Percentiles rank a stretch among this genome's conserved stretches.
These are phyloP conservation scores for Ophiognomonia clavigignenti-juglandacearum DNA, from an alignment of 2,329 filamentous ascomycete species.

Conservation along the genomic window DNA sequence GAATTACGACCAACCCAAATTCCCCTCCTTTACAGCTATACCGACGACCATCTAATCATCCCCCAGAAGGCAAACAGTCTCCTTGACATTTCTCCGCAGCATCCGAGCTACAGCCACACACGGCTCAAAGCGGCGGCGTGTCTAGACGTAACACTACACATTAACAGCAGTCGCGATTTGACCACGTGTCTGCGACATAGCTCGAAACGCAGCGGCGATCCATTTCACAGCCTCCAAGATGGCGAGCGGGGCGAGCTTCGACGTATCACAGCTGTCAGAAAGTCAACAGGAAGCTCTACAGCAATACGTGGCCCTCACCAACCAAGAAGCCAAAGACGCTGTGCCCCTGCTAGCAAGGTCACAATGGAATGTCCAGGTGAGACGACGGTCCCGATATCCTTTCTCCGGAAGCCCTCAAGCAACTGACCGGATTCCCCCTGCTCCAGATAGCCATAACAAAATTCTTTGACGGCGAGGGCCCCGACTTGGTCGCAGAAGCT, in stretches of 20 bases:
- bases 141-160: no score
- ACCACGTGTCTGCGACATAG: neutral
- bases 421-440: neutral
- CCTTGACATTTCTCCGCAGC: no score
- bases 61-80: no score
- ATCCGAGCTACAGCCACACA: no score
- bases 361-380: slow-evolving; percentile 92
- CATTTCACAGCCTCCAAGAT: slow-evolving; percentile 26
- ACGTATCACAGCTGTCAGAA: slow-evolving; percentile 66
- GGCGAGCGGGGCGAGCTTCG: slow-evolving; percentile 42
- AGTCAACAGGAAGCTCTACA: slow-evolving; percentile 80
- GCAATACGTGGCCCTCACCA: slow-evolving; percentile 83
- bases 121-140: no score
- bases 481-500: slow-evolving; percentile 76
- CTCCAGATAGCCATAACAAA: slow-evolving; percentile 86
- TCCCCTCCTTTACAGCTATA: no score
- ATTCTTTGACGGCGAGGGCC: slow-evolving; percentile 94
- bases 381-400: slow-evolving; percentile 13
- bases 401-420: neutral
- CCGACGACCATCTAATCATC: no score
- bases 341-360: slow-evolving; percentile 76
- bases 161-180: no score
- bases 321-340: slow-evolving; percentile 72
- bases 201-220: neutral
- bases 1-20: no score